phyloP scores from a whole-genome alignment of 1,284 basidiomycete genomes.

The Moesziomyces globuligerus region DNA sequence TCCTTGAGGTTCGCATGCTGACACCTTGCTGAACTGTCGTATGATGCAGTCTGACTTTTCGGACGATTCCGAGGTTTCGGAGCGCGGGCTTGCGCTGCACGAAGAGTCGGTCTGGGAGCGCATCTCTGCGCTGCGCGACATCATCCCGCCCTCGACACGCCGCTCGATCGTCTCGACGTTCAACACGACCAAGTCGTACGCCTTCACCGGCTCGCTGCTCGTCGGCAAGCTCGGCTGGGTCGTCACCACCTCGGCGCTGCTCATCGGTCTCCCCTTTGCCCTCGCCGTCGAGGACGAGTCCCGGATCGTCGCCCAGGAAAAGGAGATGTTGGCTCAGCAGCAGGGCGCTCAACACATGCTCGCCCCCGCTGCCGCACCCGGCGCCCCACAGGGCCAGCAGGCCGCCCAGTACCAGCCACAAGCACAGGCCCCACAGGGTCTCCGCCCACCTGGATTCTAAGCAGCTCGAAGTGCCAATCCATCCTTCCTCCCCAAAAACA shows the following conservation, averaged over 20 bases:
- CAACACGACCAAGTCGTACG: constrained; percentile 73
- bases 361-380: constrained; percentile 25
- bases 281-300: constrained; percentile 94
- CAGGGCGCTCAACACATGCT: constrained; percentile 79
- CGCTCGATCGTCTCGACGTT: constrained; percentile 76
- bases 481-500: not conserved
- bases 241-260: constrained; percentile 88
- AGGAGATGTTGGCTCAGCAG: constrained; percentile 91
- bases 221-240: constrained; percentile 93
- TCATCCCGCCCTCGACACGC: constrained; percentile 89
- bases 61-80: constrained; percentile 57
- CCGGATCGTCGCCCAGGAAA: constrained; percentile 91
- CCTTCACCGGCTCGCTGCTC: constrained; percentile 75
- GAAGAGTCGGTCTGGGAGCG: constrained; percentile 87
- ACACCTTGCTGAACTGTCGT: not conserved
- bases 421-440: constrained; percentile 36
- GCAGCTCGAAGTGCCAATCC: not conserved
- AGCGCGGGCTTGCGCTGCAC: constrained; percentile 53
- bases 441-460: constrained; percentile 64
- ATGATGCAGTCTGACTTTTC: constrained; percentile 48
- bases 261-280: constrained; percentile 91
- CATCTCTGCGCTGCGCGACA: constrained; percentile 89
- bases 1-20: not conserved
- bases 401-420: constrained; percentile 10
- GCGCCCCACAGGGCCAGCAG: constrained; percentile 5